Percentiles rank a stretch among this genome's conserved stretches.
Conservation (phyloP, 2,329 filamentous ascomycete genomes). For the Periglandula ipomoeae region DNA sequence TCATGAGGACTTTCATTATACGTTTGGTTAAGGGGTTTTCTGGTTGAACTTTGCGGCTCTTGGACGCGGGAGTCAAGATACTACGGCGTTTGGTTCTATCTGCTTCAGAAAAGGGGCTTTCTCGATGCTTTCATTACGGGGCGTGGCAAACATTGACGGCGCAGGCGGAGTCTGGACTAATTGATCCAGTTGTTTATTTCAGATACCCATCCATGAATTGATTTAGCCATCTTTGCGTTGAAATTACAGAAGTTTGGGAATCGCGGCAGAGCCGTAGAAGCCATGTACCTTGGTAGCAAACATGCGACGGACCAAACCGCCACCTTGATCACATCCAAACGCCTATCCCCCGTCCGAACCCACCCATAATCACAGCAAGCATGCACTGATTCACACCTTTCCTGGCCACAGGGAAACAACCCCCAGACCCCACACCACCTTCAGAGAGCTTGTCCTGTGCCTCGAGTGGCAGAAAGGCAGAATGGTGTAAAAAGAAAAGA, state of each 20-base stretch:
- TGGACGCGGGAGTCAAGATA: too few species aligned
- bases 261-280: neutral
- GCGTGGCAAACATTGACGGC: neutral
- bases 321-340: neutral
- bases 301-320: neutral
- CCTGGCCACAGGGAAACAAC: neutral
- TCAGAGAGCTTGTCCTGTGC: neutral
- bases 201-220: too few species aligned
- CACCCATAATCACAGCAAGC: neutral
- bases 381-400: neutral
- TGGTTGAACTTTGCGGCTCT: too few species aligned
- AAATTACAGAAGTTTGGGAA: too few species aligned
- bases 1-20: conserved; percentile 2
- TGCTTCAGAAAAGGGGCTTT: too few species aligned
- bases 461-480: neutral
- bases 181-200: too few species aligned
- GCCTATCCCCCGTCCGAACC: neutral
- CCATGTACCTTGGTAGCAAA: conserved; percentile 3
- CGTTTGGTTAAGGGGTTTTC: neutral
- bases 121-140: neutral
- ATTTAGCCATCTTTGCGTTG: neutral
- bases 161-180: too few species aligned
- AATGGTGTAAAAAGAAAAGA: neutral
- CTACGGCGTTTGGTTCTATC: too few species aligned
- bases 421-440: neutral